phyloP scores from a whole-genome alignment of 1,284 basidiomycete species.

The Ceratobasidium sp. region DNA sequence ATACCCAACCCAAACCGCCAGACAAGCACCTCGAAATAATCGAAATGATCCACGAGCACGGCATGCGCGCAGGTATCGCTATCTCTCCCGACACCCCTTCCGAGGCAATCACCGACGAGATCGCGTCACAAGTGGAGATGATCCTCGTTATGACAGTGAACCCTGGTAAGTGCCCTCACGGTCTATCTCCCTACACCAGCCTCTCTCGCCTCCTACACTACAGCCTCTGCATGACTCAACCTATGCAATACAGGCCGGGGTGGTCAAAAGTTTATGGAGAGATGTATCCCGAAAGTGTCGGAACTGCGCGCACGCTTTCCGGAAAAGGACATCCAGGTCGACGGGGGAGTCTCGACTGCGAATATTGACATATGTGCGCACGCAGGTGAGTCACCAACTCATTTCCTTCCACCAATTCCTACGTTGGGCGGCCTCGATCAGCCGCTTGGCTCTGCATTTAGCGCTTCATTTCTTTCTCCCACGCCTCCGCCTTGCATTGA shows the following conservation, averaged over 20 bases:
- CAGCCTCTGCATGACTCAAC: background rate
- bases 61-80: slow-evolving; percentile 92
- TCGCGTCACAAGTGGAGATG: slow-evolving; percentile 86
- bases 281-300: slow-evolving; percentile 92
- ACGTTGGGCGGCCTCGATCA: slow-evolving; percentile 14
- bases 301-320: slow-evolving; percentile 93
- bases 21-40: slow-evolving; percentile 80
- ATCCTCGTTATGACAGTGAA: slow-evolving; percentile 97
- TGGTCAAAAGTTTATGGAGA: slow-evolving; percentile 95
- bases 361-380: slow-evolving; percentile 90
- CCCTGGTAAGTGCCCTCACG: slow-evolving; percentile 64
- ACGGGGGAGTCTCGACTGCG: slow-evolving; percentile 93
- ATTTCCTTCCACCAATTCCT: background rate
- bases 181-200: background rate
- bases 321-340: slow-evolving; percentile 94
- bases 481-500: background rate
- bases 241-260: slow-evolving; percentile 65
- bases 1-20: slow-evolving; percentile 48
- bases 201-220: background rate
- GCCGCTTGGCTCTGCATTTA: background rate
- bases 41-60: slow-evolving; percentile 71
- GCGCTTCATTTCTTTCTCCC: slow-evolving; percentile 9
- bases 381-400: slow-evolving; percentile 67
- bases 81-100: slow-evolving; percentile 94
- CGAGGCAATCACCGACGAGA: slow-evolving; percentile 80